These are phyloP conservation scores for Cinnamomum chago DNA, from an alignment of 164 flowering plant genomes.

Conservation along the genomic window DNA sequence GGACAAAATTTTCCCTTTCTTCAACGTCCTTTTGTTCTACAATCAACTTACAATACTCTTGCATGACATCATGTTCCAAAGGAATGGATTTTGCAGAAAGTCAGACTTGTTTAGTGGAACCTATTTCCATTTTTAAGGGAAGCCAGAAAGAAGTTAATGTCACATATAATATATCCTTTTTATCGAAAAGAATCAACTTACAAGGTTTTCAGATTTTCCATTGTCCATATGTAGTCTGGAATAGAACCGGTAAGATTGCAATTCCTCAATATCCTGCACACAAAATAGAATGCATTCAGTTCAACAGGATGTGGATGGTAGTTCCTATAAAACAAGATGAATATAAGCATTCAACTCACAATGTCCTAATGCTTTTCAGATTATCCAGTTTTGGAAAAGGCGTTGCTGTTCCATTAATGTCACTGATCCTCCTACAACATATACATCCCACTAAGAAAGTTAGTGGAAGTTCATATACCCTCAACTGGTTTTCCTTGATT, in stretches of 20 bases:
- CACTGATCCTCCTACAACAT: slow-evolving; percentile 59
- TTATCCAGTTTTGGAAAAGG: slow-evolving; percentile 39
- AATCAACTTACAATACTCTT: too few species aligned
- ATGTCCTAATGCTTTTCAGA: slow-evolving; percentile 23
- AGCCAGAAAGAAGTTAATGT: too few species aligned
- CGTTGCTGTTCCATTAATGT: slow-evolving; percentile 41
- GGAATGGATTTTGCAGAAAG: too few species aligned
- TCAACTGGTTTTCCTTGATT: too few species aligned
- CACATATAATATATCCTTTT: too few species aligned
- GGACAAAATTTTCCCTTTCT: too few species aligned
- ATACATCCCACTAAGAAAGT: neutral
- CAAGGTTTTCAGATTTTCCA: neutral
- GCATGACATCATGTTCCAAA: too few species aligned
- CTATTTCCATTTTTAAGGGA: too few species aligned
- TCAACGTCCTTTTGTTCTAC: too few species aligned
- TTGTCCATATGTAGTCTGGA: neutral
- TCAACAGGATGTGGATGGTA: neutral
- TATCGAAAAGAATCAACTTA: neutral
- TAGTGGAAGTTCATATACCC: too few species aligned
- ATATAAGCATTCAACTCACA: slow-evolving; percentile 32
- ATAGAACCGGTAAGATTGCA: slow-evolving; percentile 19
- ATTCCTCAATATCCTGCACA: slow-evolving; percentile 20
- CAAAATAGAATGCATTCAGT: neutral
- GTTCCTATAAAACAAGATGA: neutral
- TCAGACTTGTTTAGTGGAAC: too few species aligned